Evolutionary conservation across 2,329 filamentous ascomycete species (phyloP).

Genomic region (Alternaria panax): DNA sequence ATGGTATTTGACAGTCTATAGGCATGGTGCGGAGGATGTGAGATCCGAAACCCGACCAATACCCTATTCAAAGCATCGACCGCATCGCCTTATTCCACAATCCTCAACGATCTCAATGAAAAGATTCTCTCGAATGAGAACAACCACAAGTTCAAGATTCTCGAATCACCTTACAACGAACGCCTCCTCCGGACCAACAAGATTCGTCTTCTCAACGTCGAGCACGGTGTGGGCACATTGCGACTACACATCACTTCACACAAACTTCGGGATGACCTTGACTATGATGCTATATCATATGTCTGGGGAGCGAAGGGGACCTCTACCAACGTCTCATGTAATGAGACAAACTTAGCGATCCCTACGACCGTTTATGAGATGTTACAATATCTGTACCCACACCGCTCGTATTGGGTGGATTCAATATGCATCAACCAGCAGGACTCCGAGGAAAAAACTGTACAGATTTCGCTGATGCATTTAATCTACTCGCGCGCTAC

Average conservation of each 20-base stretch:
- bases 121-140: no score
- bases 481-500: neutral
- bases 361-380: neutral
- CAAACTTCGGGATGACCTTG: neutral
- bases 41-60: neutral
- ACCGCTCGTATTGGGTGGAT: neutral
- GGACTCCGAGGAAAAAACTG: neutral
- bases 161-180: neutral
- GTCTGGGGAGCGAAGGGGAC: neutral
- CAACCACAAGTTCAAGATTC: no score
- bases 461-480: neutral
- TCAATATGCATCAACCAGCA: neutral
- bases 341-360: accelerated
- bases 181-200: neutral
- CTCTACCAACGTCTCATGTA: neutral
- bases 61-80: accelerated
- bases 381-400: accelerated
- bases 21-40: neutral
- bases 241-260: neutral
- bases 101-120: no score
- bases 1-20: neutral
- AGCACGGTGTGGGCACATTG: accelerated
- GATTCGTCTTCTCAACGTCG: neutral
- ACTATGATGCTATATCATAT: neutral
- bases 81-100: neutral